Evolutionary conservation across 495 filamentous ascomycete species (phyloP).

Genomic region (Cladorrhinum samala): DNA sequence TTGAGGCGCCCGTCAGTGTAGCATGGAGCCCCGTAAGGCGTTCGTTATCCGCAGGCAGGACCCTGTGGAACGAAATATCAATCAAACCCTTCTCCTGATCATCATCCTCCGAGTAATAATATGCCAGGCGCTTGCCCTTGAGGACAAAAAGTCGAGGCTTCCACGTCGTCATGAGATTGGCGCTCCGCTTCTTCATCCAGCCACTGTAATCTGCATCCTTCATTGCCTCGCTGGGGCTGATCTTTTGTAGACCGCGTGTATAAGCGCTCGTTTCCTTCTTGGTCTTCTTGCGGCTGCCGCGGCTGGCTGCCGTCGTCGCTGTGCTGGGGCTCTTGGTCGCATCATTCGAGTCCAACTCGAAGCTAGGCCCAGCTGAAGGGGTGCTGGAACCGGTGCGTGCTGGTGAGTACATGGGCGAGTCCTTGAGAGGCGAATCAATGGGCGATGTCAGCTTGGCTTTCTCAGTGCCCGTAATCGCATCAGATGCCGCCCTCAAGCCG

Average conservation of each 20-base stretch:
- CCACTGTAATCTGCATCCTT: conserved; percentile 85
- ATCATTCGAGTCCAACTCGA: conserved; percentile 71
- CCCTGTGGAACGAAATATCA: conserved; percentile 93
- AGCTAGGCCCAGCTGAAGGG: conserved; percentile 71
- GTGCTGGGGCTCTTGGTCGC: conserved; percentile 49
- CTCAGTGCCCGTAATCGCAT: conserved; percentile 62
- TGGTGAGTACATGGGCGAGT: conserved; percentile 61
- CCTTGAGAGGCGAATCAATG: conserved; percentile 55
- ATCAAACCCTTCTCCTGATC: conserved; percentile 90
- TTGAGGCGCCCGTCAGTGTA: conserved; percentile 79
- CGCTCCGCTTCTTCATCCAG: conserved; percentile 99
- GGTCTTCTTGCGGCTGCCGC: conserved; percentile 48
- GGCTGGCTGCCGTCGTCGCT: conserved; percentile 36
- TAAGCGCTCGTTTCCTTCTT: conserved; percentile 96
- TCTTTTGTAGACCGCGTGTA: conserved; percentile 76
- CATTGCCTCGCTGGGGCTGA: conserved; percentile 78
- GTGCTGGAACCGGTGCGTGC: conserved; percentile 79
- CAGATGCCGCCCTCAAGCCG: conserved; percentile 74
- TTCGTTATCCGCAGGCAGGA: conserved; percentile 91
- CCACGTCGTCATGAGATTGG: conserved; percentile 94
- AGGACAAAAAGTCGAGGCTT: conserved; percentile 91
- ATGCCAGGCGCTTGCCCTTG: conserved; percentile 82
- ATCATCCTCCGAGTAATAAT: conserved; percentile 93
- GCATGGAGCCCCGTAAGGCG: conserved; percentile 84
- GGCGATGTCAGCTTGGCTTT: conserved; percentile 50